Conservation (phyloP, 148 eudicot genomes). For the Bassia scoparia region DNA sequence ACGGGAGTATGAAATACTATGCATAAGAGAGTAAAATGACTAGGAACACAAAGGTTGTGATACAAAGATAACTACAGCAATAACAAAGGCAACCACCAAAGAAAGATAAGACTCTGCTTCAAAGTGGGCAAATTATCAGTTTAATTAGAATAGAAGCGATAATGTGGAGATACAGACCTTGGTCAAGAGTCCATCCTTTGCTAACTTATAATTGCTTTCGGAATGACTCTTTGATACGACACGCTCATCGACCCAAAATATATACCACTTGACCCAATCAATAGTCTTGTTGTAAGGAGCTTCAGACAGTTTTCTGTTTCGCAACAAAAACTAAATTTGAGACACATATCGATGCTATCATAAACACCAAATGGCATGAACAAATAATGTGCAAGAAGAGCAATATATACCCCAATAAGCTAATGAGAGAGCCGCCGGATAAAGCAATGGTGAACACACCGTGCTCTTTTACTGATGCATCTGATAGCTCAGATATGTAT, state of each 20-base stretch:
- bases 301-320: conserved; percentile 63
- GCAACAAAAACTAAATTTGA: conserved; percentile 17
- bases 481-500: conserved; percentile 78
- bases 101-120: conserved; percentile 2
- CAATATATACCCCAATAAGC: conserved; percentile 56
- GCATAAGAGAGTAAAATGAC: not conserved
- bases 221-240: conserved; percentile 75
- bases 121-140: not conserved
- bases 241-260: conserved; percentile 90
- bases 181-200: conserved; percentile 67
- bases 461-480: conserved; percentile 68
- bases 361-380: not conserved
- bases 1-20: not conserved
- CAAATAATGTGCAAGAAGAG: conserved; percentile 11
- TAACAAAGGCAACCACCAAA: no score
- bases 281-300: conserved; percentile 83
- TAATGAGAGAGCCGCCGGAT: conserved; percentile 87
- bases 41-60: not conserved
- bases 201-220: conserved; percentile 87
- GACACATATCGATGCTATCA: not conserved
- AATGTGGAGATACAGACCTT: conserved; percentile 50
- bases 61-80: no score
- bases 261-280: conserved; percentile 90
- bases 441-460: conserved; percentile 81
- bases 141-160: not conserved